These are phyloP conservation scores for Phycomyces nitens DNA, from an alignment of 192 early-diverging fungal genomes.

Conservation along the genomic window DNA sequence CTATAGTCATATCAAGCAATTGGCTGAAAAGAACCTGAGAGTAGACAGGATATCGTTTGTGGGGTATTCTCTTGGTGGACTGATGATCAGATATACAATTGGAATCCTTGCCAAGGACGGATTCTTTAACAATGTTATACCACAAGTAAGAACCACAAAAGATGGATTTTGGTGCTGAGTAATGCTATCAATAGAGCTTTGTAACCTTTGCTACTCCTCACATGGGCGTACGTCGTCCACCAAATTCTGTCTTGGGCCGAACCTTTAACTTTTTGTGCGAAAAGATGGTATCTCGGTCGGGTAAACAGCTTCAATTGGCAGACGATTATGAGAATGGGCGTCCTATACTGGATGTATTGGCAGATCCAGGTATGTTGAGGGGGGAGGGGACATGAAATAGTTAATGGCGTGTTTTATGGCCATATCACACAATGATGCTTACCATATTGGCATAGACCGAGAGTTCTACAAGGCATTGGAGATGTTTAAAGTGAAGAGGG, in stretches of 20 bases:
- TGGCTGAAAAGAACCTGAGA: conserved; percentile 26
- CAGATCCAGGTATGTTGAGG: conserved; percentile 31
- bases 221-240: conserved; percentile 42
- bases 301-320: conserved; percentile 47
- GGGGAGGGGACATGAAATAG: background rate
- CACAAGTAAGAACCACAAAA: conserved; percentile 34
- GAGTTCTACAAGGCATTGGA: conserved; percentile 35
- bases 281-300: conserved; percentile 44
- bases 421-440: too few relatives aligned
- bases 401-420: background rate
- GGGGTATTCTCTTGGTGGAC: conserved; percentile 58
- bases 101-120: conserved; percentile 43
- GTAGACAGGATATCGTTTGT: conserved; percentile 37
- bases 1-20: conserved; percentile 31
- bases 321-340: conserved; percentile 34
- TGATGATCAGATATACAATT: conserved; percentile 50
- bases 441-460: conserved; percentile 1
- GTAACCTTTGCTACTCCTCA: conserved; percentile 60
- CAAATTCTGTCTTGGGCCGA: conserved; percentile 16
- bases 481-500: conserved; percentile 37
- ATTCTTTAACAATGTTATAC: conserved; percentile 46
- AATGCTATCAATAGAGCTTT: conserved; percentile 36
- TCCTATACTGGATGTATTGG: conserved; percentile 38
- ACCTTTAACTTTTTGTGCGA: conserved; percentile 41
- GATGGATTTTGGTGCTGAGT: background rate